Evolutionary conservation across 2,329 filamentous ascomycete species (phyloP), one percentile per base, ranked within the genome.

Genomic region (Clarireedia monteithiana): DNA sequence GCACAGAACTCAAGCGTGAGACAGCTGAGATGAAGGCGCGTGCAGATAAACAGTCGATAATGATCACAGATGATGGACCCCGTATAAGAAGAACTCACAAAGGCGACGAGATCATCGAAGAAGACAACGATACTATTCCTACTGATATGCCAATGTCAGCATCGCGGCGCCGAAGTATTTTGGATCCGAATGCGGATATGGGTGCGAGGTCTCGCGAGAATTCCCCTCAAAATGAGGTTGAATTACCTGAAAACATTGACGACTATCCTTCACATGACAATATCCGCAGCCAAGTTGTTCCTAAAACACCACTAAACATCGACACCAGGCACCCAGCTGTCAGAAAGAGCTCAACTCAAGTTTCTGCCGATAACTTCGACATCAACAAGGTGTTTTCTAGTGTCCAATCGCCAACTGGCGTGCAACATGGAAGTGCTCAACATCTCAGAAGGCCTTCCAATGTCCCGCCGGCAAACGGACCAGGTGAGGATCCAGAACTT

Each of bases 41-140:
- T 59, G 83, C 84, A 0, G 89, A 94, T 67, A 89, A 91, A 65
- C 88, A 92, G 69, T 88, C 92, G 47, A 91, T 94, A 48, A 84
- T 92, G 58, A 82, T 89, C 14, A 82, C 88, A 20, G 83, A 88
- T 17, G 79, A 66, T 49, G 90, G 82, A 1, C 88, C 91, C 4
- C 84, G 91, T 3, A 85, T 96, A 56, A 82, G 91, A 65, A 84
- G 89, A 63, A 96, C 92, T 2, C 92, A 97, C 74, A 97, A 97
- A 71, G 94, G 94, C 12, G 91, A 96, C 57, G 94, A 97, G 68
- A 72, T 96, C 15, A 80, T 97, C 15, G 91, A 92, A 59, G 84
- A 87, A 47, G 89, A 95, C 36, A 77, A 73, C 50, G 72, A 77
- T 59, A 67, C 68, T 57, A 73, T 72, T 42, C 67, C 72, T 10